phyloP scores from a whole-genome alignment of 2,329 filamentous ascomycete genomes.

The Fusarium staphyleae region DNA sequence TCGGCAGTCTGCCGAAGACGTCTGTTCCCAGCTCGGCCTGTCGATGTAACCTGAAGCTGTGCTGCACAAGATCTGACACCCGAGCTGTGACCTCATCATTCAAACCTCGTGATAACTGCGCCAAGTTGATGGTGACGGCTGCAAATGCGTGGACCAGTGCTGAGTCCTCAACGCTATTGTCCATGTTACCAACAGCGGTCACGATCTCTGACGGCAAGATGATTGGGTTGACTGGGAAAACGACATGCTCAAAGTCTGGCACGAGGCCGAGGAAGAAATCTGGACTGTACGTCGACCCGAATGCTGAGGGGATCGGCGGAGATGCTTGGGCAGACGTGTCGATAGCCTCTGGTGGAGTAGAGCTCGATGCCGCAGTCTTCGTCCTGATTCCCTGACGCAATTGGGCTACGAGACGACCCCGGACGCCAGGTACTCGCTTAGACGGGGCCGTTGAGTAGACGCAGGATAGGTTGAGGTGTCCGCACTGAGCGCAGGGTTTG shows the following conservation, averaged over 20 bases:
- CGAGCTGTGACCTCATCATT: slow-evolving; percentile 42
- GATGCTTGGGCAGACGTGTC: neutral
- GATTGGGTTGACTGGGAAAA: slow-evolving; percentile 50
- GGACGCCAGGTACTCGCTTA: slow-evolving; percentile 47
- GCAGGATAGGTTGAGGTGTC: slow-evolving; percentile 46
- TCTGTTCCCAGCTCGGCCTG: slow-evolving; percentile 39
- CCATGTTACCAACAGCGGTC: slow-evolving; percentile 45
- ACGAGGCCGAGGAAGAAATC: slow-evolving; percentile 47
- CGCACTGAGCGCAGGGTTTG: slow-evolving; percentile 48
- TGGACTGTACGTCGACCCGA: slow-evolving; percentile 32
- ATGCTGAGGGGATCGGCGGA: slow-evolving; percentile 18
- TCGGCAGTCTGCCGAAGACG: slow-evolving; percentile 47
- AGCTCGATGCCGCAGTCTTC: slow-evolving; percentile 20
- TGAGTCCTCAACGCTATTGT: slow-evolving; percentile 44
- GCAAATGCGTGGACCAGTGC: slow-evolving; percentile 48
- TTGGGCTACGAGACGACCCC: slow-evolving; percentile 47
- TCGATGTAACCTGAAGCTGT: slow-evolving; percentile 40
- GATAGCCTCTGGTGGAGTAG: neutral
- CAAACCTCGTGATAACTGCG: slow-evolving; percentile 41
- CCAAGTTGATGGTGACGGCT: slow-evolving; percentile 48
- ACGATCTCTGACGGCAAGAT: slow-evolving; percentile 44
- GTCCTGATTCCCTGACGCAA: slow-evolving; percentile 40
- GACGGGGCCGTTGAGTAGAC: slow-evolving; percentile 44
- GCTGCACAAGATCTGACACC: slow-evolving; percentile 41
- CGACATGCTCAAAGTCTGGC: slow-evolving; percentile 45